Conservation (phyloP, 306 rosid species). For the Albizia julibrissin region DNA sequence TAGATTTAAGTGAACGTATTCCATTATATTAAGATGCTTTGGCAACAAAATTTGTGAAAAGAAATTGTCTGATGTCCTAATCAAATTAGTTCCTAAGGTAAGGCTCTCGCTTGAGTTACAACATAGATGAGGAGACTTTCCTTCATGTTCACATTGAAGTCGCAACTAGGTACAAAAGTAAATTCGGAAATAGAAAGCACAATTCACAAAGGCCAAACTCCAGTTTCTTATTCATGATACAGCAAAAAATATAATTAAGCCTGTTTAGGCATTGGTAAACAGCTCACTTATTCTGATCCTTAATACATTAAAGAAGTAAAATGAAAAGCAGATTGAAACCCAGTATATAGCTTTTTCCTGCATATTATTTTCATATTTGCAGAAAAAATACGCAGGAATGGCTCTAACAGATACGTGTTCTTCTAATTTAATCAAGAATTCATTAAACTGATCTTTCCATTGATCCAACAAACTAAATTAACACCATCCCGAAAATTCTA, state of each 20-base stretch:
- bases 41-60: neutral
- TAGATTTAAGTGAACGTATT: neutral
- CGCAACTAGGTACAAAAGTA: neutral
- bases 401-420: too few relatives aligned
- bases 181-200: neutral
- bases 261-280: neutral
- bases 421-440: too few relatives aligned
- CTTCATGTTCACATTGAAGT: neutral
- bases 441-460: too few relatives aligned
- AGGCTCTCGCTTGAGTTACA: too few relatives aligned
- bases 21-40: neutral
- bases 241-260: neutral
- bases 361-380: neutral
- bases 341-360: neutral
- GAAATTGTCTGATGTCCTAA: neutral
- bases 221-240: neutral
- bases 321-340: neutral
- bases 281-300: neutral
- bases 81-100: neutral
- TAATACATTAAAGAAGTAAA: neutral
- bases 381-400: too few relatives aligned
- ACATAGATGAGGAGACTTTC: neutral
- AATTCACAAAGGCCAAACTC: neutral
- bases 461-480: too few relatives aligned
- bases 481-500: too few relatives aligned